phyloP scores from a whole-genome alignment of 2,329 filamentous ascomycete genomes.

The Simplicillium aogashimaense region DNA sequence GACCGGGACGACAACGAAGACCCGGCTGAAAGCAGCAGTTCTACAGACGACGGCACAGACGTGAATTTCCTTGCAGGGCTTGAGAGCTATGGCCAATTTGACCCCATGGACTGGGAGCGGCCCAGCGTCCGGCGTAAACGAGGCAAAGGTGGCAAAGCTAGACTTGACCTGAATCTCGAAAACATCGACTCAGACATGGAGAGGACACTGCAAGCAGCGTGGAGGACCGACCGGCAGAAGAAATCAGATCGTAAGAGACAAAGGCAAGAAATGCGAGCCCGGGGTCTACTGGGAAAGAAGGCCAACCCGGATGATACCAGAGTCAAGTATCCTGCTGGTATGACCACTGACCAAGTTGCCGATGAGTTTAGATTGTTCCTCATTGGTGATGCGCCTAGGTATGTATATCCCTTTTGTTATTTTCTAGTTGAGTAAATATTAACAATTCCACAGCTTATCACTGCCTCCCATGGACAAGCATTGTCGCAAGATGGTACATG shows the following conservation, averaged over 20 bases:
- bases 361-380: conserved; percentile 67
- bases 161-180: conserved; percentile 31
- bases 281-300: conserved; percentile 55
- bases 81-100: conserved; percentile 53
- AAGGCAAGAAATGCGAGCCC: conserved; percentile 56
- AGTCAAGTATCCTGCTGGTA: conserved; percentile 63
- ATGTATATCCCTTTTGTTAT: conserved; percentile 7
- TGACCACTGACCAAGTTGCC: conserved; percentile 60
- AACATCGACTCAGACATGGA: conserved; percentile 60
- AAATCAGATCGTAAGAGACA: conserved; percentile 63
- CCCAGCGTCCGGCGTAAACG: conserved; percentile 54
- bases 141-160: conserved; percentile 50
- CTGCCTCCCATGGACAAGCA: conserved; percentile 77
- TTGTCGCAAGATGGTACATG: conserved; percentile 69
- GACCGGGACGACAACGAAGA: neutral
- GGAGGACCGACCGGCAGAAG: conserved; percentile 58
- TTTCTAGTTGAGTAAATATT: conserved; percentile 2
- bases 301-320: conserved; percentile 48
- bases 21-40: no score
- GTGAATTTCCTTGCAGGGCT: no score
- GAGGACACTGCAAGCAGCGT: conserved; percentile 45
- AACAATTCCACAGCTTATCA: conserved; percentile 41
- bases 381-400: conserved; percentile 52
- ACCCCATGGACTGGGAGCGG: conserved; percentile 75
- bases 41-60: no score